Evolutionary conservation across 2,329 filamentous ascomycete species (phyloP).

Genomic region (Moelleriella libera): DNA sequence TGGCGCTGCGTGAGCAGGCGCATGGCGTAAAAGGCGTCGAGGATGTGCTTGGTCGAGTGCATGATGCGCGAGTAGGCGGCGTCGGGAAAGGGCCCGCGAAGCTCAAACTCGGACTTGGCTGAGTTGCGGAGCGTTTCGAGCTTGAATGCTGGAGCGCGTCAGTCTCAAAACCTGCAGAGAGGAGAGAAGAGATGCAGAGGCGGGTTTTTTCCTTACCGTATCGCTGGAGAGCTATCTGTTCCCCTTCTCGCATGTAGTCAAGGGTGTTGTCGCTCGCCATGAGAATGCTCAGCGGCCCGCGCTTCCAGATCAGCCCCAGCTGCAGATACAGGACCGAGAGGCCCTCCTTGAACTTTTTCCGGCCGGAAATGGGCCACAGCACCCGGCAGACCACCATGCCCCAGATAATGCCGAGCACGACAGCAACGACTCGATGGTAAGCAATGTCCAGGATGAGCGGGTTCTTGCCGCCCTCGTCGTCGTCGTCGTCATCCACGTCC

Average conservation of each 20-base stretch:
- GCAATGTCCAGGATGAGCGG: slow-evolving; percentile 83
- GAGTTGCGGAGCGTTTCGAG: slow-evolving; percentile 60
- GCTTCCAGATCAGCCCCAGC: slow-evolving; percentile 92
- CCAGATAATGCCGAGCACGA: slow-evolving; percentile 80
- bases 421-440: slow-evolving; percentile 74
- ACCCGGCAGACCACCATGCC: slow-evolving; percentile 79
- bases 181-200: neutral
- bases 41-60: slow-evolving; percentile 65
- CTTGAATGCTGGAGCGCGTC: slow-evolving; percentile 33
- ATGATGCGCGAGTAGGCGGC: slow-evolving; percentile 61
- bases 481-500: slow-evolving; percentile 65
- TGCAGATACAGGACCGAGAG: slow-evolving; percentile 84
- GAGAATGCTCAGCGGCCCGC: slow-evolving; percentile 70
- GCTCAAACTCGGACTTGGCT: slow-evolving; percentile 75
- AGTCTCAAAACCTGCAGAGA: neutral
- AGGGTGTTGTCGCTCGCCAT: slow-evolving; percentile 40
- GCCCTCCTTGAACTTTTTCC: slow-evolving; percentile 77
- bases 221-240: slow-evolving; percentile 75
- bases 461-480: slow-evolving; percentile 73
- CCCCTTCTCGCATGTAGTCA: slow-evolving; percentile 74
- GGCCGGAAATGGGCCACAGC: slow-evolving; percentile 87
- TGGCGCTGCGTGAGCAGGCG: slow-evolving; percentile 81
- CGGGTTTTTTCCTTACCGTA: slow-evolving; percentile 32
- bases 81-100: slow-evolving; percentile 74
- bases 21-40: slow-evolving; percentile 94